Evolutionary conservation across 1,284 basidiomycete genomes (phyloP).

Genomic region (Gomphus bonarii): DNA sequence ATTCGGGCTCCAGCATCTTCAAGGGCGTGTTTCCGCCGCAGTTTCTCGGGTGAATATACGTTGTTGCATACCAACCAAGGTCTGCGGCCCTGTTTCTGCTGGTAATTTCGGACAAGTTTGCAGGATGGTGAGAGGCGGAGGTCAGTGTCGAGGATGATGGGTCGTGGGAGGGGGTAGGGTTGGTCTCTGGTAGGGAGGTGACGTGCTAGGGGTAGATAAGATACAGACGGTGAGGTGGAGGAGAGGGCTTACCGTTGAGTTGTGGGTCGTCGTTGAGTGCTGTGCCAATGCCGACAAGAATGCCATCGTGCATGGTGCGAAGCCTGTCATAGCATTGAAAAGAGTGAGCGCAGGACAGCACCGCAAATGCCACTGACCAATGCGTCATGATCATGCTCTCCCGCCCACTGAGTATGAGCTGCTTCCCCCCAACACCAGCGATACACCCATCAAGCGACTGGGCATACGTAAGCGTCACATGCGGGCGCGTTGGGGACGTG

Average conservation of each 20-base stretch:
- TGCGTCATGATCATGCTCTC: constrained; percentile 96
- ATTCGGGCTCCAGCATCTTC: constrained; percentile 46
- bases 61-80: constrained; percentile 65
- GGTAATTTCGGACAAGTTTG: constrained; percentile 67
- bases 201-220: constrained; percentile 29
- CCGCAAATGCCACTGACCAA: constrained; percentile 38
- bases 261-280: constrained; percentile 89
- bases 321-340: constrained; percentile 40
- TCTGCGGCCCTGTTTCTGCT: constrained; percentile 46
- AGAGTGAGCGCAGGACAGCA: background rate
- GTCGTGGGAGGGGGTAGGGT: constrained; percentile 52
- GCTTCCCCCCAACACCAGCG: constrained; percentile 62
- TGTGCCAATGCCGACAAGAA: constrained; percentile 87
- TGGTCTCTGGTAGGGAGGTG: constrained; percentile 35
- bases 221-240: background rate
- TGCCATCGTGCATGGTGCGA: constrained; percentile 84
- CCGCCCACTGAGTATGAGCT: constrained; percentile 74
- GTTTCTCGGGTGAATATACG: constrained; percentile 22
- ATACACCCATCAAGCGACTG: constrained; percentile 94
- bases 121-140: constrained; percentile 59
- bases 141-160: constrained; percentile 74
- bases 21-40: constrained; percentile 30
- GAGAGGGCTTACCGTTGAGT: constrained; percentile 61
- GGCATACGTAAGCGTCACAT: constrained; percentile 86
- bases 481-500: constrained; percentile 27